Conservation (phyloP, 805 yeast genomes). For the Lachancea mirantina region DNA sequence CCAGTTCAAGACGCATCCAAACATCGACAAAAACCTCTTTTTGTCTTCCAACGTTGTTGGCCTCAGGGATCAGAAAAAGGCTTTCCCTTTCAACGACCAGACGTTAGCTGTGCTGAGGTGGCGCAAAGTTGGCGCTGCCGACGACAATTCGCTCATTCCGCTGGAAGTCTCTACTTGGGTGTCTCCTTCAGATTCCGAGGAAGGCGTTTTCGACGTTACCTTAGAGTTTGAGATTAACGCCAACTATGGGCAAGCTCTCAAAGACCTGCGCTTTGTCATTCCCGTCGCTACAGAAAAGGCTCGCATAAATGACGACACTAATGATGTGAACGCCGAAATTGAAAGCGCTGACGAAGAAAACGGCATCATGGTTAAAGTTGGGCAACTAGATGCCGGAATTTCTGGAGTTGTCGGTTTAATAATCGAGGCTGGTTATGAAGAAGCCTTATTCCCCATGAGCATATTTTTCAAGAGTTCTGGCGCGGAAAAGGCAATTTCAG, state of each 20-base stretch:
- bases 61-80: slow-evolving; percentile 66
- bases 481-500: slow-evolving; percentile 51
- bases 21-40: slow-evolving; percentile 76
- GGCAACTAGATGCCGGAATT: slow-evolving; percentile 41
- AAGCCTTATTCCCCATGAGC: slow-evolving; percentile 81
- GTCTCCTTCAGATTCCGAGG: slow-evolving; percentile 45
- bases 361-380: slow-evolving; percentile 63
- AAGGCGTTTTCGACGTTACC: slow-evolving; percentile 62
- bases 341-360: slow-evolving; percentile 51
- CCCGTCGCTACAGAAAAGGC: slow-evolving; percentile 60
- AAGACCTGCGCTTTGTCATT: slow-evolving; percentile 47
- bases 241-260: slow-evolving; percentile 38
- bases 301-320: slow-evolving; percentile 40
- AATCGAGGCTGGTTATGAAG: slow-evolving; percentile 70
- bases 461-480: slow-evolving; percentile 49
- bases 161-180: slow-evolving; percentile 82
- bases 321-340: slow-evolving; percentile 48
- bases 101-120: slow-evolving; percentile 88
- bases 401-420: slow-evolving; percentile 75
- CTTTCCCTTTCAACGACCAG: slow-evolving; percentile 89
- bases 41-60: slow-evolving; percentile 51
- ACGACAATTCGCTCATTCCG: slow-evolving; percentile 52
- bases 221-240: slow-evolving; percentile 77
- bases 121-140: slow-evolving; percentile 65
- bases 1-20: slow-evolving; percentile 92